These are phyloP conservation scores for Carex myosuroides DNA, from an alignment of 176 grass and related monocot genomes.

Conservation along the genomic window DNA sequence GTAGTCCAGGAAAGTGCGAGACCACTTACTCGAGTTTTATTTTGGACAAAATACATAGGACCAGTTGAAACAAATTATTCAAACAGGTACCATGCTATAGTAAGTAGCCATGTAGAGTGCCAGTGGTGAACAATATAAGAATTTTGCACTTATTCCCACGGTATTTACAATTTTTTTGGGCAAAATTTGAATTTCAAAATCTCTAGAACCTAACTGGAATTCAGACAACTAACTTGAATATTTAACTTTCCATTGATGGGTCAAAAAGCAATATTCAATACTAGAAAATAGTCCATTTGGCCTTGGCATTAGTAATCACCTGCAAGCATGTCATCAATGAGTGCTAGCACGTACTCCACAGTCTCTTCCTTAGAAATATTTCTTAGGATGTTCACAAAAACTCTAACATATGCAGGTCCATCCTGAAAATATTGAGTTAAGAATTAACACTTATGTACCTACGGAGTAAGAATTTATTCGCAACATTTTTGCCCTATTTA, in stretches of 20 bases:
- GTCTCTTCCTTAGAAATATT: conserved; percentile 90
- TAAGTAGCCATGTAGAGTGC: not conserved
- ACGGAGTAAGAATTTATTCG: conserved; percentile 15
- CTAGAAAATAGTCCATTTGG: not conserved
- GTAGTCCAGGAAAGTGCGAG: not conserved
- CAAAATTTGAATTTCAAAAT: not conserved
- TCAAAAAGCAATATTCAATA: not conserved
- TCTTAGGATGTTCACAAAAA: conserved; percentile 75
- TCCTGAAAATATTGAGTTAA: conserved; percentile 43
- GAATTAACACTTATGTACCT: not conserved
- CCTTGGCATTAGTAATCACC: conserved; percentile 33
- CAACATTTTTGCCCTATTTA: not conserved
- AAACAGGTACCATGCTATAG: not conserved
- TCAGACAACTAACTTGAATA: not conserved
- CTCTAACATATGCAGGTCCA: conserved; percentile 59
- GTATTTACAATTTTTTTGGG: not conserved
- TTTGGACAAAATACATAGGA: not conserved
- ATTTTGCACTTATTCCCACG: not conserved
- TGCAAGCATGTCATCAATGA: conserved; percentile 92
- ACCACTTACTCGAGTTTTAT: not conserved
- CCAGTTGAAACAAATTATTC: not conserved
- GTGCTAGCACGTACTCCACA: conserved; percentile 88
- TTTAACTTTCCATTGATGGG: not conserved
- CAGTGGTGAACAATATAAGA: not conserved
- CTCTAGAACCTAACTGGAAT: not conserved